Percentiles rank a stretch among this genome's conserved stretches.
These are phyloP conservation scores for Orbilia brochopaga DNA, from an alignment of 2,329 filamentous ascomycete species.

Conservation along the genomic window DNA sequence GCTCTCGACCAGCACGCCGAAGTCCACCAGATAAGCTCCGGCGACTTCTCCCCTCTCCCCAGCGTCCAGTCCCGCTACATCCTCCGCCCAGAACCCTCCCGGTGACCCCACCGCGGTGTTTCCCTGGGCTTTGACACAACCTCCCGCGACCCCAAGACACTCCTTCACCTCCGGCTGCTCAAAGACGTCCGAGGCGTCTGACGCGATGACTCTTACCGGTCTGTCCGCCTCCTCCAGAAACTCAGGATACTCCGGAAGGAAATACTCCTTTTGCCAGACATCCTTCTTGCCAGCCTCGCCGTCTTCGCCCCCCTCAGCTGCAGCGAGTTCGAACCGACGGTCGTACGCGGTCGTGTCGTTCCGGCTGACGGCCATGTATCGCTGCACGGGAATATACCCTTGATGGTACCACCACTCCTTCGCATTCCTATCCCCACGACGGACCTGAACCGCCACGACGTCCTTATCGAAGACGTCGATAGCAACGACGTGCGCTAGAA, in stretches of 20 bases:
- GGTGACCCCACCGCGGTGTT: slow-evolving; percentile 36
- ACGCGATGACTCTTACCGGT: slow-evolving; percentile 32
- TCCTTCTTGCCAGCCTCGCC: slow-evolving; percentile 1
- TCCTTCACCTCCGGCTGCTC: slow-evolving; percentile 20
- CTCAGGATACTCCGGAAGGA: slow-evolving; percentile 30
- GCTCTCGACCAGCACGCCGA: slow-evolving; percentile 29
- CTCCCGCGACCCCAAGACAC: slow-evolving; percentile 6
- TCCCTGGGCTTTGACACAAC: slow-evolving; percentile 30
- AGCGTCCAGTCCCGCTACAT: slow-evolving; percentile 32
- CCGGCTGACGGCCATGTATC: slow-evolving; percentile 30
- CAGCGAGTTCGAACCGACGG: not conserved
- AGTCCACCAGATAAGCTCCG: slow-evolving; percentile 35
- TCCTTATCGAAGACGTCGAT: slow-evolving; percentile 18
- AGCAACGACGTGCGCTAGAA: slow-evolving; percentile 18
- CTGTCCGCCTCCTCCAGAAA: no score
- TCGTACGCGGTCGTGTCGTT: slow-evolving; percentile 25
- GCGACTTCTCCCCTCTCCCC: slow-evolving; percentile 30
- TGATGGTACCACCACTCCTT: slow-evolving; percentile 39
- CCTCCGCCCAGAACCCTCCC: slow-evolving; percentile 43
- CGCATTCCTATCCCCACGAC: slow-evolving; percentile 29
- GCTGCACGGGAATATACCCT: slow-evolving; percentile 29
- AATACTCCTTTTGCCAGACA: slow-evolving; percentile 30
- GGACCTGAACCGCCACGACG: slow-evolving; percentile 42
- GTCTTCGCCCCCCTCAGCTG: not conserved
- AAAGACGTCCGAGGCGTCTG: slow-evolving; percentile 40